Evolutionary conservation across 805 yeast species (phyloP), one percentile per base, ranked within the genome.

Genomic region (Spathaspora passalidarum): DNA sequence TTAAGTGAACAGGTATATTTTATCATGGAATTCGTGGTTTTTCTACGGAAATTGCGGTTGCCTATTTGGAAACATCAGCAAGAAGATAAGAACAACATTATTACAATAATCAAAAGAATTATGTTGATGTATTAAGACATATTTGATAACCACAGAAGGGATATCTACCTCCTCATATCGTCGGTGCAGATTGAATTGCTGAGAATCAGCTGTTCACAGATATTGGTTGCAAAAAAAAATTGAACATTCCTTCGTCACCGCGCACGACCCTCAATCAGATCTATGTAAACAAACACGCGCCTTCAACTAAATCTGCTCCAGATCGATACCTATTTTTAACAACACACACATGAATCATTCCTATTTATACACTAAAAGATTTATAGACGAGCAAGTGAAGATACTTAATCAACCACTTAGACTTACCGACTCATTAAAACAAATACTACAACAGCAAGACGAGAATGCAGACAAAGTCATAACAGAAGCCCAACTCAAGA

Each of bases 381-480:
- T 69, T 45, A 57, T 70, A 29, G 72, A 69, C 13, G 51, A 47
- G 14, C 66, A 69, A 49, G 52, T 66, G 39, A 57, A 58, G 40
- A 43, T 48, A 10, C 52, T 69, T 21, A 58, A 61, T 32, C 51
- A 53, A 35, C 72, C 74, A n/a, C 48, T 66, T 10, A 44, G 38
- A 18, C 20, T 61, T 6, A 55, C 55, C 23, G 55, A 53, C 5
- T 47, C 51, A 10, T 9, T 66, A 32, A 47, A 46, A 38, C 37
- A 40, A 8, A 46, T 64, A 5, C 7, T 54, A 11, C 45, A 40
- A 29, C 32, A 37, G 19, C 46, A 53, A 29, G 21, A 25, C 17
- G 34, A 39, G 17, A 14, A 8, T 10, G 13, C 20, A 3, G 42
- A 39, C 20, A 47, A 44, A 16, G 38, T 38, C 14, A 18, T 38